Conservation (phyloP, 768 basidiomycete genomes). For the Cystoderma amianthinum region DNA sequence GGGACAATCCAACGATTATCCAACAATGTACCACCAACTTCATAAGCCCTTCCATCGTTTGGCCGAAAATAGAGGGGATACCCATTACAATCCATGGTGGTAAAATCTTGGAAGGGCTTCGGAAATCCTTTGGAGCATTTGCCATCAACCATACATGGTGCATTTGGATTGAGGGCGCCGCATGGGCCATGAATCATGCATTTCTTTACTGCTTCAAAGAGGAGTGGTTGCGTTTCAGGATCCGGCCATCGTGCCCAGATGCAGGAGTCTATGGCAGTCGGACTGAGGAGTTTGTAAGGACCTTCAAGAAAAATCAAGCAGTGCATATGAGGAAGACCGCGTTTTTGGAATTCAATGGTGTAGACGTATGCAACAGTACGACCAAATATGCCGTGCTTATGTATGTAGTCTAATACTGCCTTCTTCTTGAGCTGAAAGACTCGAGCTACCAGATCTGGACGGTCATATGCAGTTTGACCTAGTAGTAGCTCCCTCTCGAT, state of each 20-base stretch:
- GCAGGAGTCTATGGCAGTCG: conserved; percentile 28
- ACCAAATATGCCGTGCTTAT: conserved; percentile 32
- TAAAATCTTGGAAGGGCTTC: conserved; percentile 25
- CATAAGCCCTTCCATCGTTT: conserved; percentile 22
- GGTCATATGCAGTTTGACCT: conserved; percentile 29
- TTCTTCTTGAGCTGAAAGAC: conserved; percentile 39
- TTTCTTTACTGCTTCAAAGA: conserved; percentile 29
- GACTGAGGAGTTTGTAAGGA: conserved; percentile 20
- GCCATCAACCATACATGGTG: conserved; percentile 34
- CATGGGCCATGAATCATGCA: conserved; percentile 47
- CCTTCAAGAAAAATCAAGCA: conserved; percentile 33
- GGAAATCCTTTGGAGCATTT: conserved; percentile 38
- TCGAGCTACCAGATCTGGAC: conserved; percentile 38
- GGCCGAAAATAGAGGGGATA: conserved; percentile 30
- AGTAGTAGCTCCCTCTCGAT: conserved; percentile 29
- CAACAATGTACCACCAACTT: conserved; percentile 11
- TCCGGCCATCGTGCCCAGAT: conserved; percentile 39
- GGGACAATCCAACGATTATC: conserved; percentile 34
- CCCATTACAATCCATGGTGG: conserved; percentile 26
- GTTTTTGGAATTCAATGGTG: conserved; percentile 53
- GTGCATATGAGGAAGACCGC: conserved; percentile 50
- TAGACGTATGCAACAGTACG: conserved; percentile 34
- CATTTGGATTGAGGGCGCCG: conserved; percentile 20
- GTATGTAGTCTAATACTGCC: conserved; percentile 25
- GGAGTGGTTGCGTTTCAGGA: conserved; percentile 23